Conservation (phyloP, 768 basidiomycete species). For the Strobilomyces dryophilus region DNA sequence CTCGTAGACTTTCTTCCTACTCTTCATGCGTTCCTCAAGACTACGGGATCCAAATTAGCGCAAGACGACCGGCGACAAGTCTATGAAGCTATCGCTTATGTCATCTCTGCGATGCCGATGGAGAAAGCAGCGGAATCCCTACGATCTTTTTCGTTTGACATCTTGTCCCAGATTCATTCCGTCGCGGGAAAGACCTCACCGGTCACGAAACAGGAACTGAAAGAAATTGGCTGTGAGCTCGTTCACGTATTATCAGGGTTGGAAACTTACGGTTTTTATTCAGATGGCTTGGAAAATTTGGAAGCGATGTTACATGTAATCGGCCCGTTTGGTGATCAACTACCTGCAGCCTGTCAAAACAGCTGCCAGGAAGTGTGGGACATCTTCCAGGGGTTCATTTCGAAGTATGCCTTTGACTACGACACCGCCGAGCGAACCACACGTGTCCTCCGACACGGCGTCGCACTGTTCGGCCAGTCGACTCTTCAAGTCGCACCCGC, state of each 20-base stretch:
- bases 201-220: constrained; percentile 68
- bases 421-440: constrained; percentile 80
- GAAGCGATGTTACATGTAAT: constrained; percentile 89
- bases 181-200: constrained; percentile 49
- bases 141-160: constrained; percentile 80
- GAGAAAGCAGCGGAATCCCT: constrained; percentile 82
- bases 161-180: constrained; percentile 72
- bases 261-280: constrained; percentile 6
- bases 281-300: constrained; percentile 87
- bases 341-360: constrained; percentile 75
- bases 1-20: constrained; percentile 89
- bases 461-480: constrained; percentile 72
- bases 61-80: constrained; percentile 91
- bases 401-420: constrained; percentile 72
- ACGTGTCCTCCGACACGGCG: constrained; percentile 77
- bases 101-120: constrained; percentile 93
- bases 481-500: constrained; percentile 65
- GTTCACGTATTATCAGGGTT: not conserved
- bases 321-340: constrained; percentile 73
- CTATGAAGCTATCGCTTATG: constrained; percentile 92
- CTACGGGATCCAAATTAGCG: constrained; percentile 70
- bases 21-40: constrained; percentile 81
- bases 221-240: constrained; percentile 61
- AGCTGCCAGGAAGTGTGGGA: constrained; percentile 80
- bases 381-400: constrained; percentile 76